Base-by-base conservation (phyloP, 192 early-diverging fungal genomes). In the Gryganskiella cystojenkinii region DNA sequence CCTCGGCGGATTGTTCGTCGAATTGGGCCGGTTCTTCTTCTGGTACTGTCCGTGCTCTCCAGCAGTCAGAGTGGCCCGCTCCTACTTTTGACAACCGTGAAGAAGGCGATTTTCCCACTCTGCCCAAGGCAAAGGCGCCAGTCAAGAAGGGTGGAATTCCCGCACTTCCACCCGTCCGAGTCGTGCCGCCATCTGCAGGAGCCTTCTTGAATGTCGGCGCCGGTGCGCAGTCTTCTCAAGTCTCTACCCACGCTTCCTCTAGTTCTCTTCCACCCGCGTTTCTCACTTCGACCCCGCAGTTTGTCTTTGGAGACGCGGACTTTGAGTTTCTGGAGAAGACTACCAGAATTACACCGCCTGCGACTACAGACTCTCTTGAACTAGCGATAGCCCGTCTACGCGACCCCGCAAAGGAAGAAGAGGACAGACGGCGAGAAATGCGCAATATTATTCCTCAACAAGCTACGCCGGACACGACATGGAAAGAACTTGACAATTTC, bases 221-320 rank as follows among this genome's bases (percentile, higher is more conserved):
- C 5, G 13, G 37, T 40, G 13, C 37, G 13, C 37, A 40, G 13
- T 5, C 37, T 40, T 13, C 37, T 9, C 37, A 9, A 40, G 61
- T 19, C 31, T 15, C 20, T 3, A 42, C 5, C 17, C 20, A 69
- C 10, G 19, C 28, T 15, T 34, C 27, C 33, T 24, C 22, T 28
- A 15, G 5, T 15, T 31, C 52, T 19, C 52, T 31, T 14, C 28
- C 52, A 19, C 13, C 52, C 8, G 28, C 28, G 15, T 25, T 17
- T 17, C 28, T 14, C 28, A 17, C 52, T 9, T 56, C 55, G n/a
- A 40, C 5, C 13, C 31, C 19, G 20, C 31, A 31, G 5, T 17
- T 71, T 1, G 44, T 71, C 11, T 71, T 71, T 46, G 68, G 68
- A 34, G 68, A 71, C 9, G 37, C 37, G 17, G 68, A 71, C 20